Evolutionary conservation across 179 eudicot genomes (phyloP).

Genomic region (Beta corolliflora): DNA sequence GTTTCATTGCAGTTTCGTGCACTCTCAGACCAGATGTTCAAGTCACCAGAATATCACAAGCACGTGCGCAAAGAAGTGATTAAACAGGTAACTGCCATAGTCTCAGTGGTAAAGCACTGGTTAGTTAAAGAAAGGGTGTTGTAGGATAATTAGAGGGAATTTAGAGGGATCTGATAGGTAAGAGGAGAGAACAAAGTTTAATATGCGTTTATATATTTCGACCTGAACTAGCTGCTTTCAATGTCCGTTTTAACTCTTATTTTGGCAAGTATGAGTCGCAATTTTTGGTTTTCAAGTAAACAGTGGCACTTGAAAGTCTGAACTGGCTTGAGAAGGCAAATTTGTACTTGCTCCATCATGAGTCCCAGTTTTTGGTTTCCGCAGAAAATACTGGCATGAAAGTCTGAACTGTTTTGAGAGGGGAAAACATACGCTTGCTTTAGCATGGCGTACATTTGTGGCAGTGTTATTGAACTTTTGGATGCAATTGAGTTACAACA

Average conservation of each 20-base stretch:
- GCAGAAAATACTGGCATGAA: not conserved
- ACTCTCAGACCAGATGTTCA: slow-evolving; percentile 85
- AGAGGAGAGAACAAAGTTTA: not conserved
- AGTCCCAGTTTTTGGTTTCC: not conserved
- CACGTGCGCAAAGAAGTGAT: slow-evolving; percentile 82
- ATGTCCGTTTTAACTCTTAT: not conserved
- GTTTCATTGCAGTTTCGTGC: slow-evolving; percentile 79
- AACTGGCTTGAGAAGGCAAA: not conserved
- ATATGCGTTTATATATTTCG: not conserved
- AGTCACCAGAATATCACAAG: slow-evolving; percentile 79
- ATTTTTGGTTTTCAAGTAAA: not conserved
- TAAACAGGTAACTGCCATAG: slow-evolving; percentile 60
- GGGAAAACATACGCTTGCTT: not conserved
- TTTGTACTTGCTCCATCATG: not conserved
- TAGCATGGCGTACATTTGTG: not conserved
- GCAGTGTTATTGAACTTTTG: not conserved
- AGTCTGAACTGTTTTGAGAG: not conserved
- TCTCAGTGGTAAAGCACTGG: not conserved
- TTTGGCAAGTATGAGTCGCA: not conserved
- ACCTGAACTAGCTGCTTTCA: not conserved
- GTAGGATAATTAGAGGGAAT: not conserved
- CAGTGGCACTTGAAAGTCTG: not conserved
- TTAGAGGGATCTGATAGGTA: not conserved
- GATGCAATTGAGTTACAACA: not conserved
- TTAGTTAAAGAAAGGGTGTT: not conserved